Evolutionary conservation across 805 yeast species (phyloP), one percentile per base, ranked within the genome.

Genomic region (Ogataea naganishii): DNA sequence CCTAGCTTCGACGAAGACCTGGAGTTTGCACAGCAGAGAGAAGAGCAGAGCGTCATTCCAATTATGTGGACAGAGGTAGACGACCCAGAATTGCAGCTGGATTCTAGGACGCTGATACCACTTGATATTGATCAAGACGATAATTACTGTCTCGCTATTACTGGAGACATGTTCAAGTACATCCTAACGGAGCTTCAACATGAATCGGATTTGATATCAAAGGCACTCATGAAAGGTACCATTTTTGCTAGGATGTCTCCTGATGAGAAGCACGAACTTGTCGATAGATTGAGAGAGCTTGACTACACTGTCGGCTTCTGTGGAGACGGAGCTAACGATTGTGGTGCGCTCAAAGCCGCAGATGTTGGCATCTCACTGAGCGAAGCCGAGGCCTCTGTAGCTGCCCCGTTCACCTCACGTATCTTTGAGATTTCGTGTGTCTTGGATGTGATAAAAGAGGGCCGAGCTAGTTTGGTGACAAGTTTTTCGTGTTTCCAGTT

Each of bases 241-340:
- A 72, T 92, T 4, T 92, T 78, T 60, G 97, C 99, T 0, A 67
- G 99, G 40, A 92, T 92, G 99, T 88, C 97, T 0, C 99, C 99
- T 0, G 98, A 94, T 55, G 99, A 92, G 53, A 92, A 92, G 49
- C 96, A 92, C 53, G 98, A 92, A 56, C 63, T 92, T 27, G 96
- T 92, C 20, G 88, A 82, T 45, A 84, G 80, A 49, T 59, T 92
- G 10, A 95, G 86, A 52, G 67, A 64, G 14, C 49, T 92, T 14
- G 96, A 88, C 46, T 89, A 89, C 50, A 84, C 95, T 0, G 94
- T 85, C 27, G 95, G 96, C 3, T 92, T 92, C 55, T 92, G 97
- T 58, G 99, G 99, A 21, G 99, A 92, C 59, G 99, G 99, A 40
- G 99, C 99, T 5, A 92, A 92, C 56, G 99, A 92, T 51, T 92